Conservation (phyloP, 495 filamentous ascomycete species). For the Tuber aestivum region DNA sequence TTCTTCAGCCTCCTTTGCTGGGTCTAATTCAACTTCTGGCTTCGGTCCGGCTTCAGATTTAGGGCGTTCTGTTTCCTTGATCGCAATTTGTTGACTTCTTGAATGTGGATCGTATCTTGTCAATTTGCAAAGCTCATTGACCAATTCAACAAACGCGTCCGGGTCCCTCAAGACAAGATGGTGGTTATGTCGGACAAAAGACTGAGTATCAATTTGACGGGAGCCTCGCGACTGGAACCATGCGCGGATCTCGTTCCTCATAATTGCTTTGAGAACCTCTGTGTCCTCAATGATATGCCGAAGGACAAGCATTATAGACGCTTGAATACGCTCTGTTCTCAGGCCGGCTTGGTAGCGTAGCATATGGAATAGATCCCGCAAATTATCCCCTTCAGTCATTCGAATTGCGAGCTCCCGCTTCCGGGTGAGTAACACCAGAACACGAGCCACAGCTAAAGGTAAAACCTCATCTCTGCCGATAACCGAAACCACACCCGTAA, state of each 20-base stretch:
- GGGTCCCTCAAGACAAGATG: slow-evolving; percentile 79
- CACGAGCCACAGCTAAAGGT: slow-evolving; percentile 73
- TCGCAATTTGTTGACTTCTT: slow-evolving; percentile 52
- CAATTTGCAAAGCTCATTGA: slow-evolving; percentile 75
- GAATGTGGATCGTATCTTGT: slow-evolving; percentile 52
- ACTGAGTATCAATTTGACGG: slow-evolving; percentile 63
- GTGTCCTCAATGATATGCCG: slow-evolving; percentile 94
- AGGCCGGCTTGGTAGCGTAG: slow-evolving; percentile 78
- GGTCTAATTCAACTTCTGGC: slow-evolving; percentile 40
- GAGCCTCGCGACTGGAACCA: slow-evolving; percentile 55
- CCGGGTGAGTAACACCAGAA: slow-evolving; percentile 86
- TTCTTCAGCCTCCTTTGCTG: slow-evolving; percentile 43
- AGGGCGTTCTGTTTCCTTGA: slow-evolving; percentile 51
- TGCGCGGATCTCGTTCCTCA: slow-evolving; percentile 80
- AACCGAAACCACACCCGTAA: slow-evolving; percentile 75
- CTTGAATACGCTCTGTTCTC: slow-evolving; percentile 67
- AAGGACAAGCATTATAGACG: slow-evolving; percentile 77
- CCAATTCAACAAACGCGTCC: slow-evolving; percentile 82
- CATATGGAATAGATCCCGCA: slow-evolving; percentile 89
- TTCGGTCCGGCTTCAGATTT: slow-evolving; percentile 33
- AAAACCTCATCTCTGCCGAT: slow-evolving; percentile 72
- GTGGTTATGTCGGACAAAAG: slow-evolving; percentile 69
- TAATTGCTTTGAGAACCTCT: slow-evolving; percentile 79
- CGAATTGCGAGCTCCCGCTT: slow-evolving; percentile 63
- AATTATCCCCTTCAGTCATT: slow-evolving; percentile 78